Percentiles rank a stretch among this genome's conserved stretches.
Evolutionary conservation across 225 moss, liverwort and hornwort genomes (phyloP).

Genomic region (Bryum argenteum): DNA sequence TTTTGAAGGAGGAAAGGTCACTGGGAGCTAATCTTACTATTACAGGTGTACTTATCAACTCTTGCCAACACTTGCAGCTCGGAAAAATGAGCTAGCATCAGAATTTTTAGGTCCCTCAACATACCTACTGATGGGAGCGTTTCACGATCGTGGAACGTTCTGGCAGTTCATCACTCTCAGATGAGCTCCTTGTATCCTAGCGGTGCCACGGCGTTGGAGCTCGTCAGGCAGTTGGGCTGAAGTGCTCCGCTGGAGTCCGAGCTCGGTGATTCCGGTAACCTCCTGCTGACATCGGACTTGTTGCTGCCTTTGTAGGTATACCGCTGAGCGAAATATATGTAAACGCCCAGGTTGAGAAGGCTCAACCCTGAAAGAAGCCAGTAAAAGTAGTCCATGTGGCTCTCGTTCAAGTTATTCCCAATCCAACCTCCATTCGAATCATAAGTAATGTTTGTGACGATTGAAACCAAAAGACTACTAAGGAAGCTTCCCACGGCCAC

Average conservation of each 20-base stretch:
- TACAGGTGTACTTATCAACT: slow-evolving; percentile 29
- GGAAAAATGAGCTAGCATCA: slow-evolving; percentile 37
- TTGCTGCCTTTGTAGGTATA: slow-evolving; percentile 73
- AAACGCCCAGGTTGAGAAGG: slow-evolving; percentile 65
- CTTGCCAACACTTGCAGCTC: slow-evolving; percentile 44
- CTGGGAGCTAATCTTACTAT: slow-evolving; percentile 25
- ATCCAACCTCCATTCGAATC: slow-evolving; percentile 98
- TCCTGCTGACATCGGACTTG: slow-evolving; percentile 36
- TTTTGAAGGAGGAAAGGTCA: slow-evolving; percentile 40
- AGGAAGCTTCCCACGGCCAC: slow-evolving; percentile 98
- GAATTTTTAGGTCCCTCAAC: slow-evolving; percentile 32
- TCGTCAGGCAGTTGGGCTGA: slow-evolving; percentile 47
- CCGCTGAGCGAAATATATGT: slow-evolving; percentile 62
- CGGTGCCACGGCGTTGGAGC: slow-evolving; percentile 44
- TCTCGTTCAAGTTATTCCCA: slow-evolving; percentile 81
- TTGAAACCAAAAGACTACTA: slow-evolving; percentile 87
- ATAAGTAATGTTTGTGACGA: slow-evolving; percentile 78
- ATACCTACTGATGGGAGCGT: slow-evolving; percentile 28
- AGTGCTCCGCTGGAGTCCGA: slow-evolving; percentile 59
- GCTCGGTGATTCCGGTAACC: slow-evolving; percentile 43
- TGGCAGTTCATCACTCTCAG: slow-evolving; percentile 14
- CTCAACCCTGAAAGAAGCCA: slow-evolving; percentile 90
- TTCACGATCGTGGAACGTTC: not conserved
- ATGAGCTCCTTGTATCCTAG: slow-evolving; percentile 48
- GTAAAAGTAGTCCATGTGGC: slow-evolving; percentile 98